Percentiles rank a stretch among this genome's conserved stretches.
These are phyloP conservation scores for Capsella bursapastoris DNA, from an alignment of 345 rosid genomes.

Conservation along the genomic window DNA sequence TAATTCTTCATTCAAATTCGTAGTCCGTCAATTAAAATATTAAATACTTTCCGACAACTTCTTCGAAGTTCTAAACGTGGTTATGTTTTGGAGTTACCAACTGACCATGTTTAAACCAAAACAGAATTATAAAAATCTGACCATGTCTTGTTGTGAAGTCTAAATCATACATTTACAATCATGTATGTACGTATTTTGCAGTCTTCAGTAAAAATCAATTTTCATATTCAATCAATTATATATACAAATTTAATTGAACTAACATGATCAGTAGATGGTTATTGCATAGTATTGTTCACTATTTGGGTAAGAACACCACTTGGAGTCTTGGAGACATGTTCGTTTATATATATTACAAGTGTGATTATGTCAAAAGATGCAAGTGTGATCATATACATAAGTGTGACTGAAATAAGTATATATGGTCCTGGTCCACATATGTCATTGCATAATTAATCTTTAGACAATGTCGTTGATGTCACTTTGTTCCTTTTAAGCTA, in stretches of 20 bases:
- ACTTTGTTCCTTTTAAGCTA: conserved; percentile 31
- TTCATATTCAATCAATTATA: neutral
- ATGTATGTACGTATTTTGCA: neutral
- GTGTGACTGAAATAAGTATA: conserved; percentile 6
- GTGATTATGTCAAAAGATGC: conserved; percentile 17
- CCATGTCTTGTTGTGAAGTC: too few relatives aligned
- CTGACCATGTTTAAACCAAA: neutral
- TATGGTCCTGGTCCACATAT: conserved; percentile 12
- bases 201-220: neutral
- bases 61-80: neutral
- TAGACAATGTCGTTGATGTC: conserved; percentile 9
- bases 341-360: neutral
- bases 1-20: neutral
- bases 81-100: neutral
- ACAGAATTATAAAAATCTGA: too few relatives aligned
- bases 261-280: neutral
- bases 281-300: neutral
- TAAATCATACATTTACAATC: neutral
- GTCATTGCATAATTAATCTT: conserved; percentile 21
- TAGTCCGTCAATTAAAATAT: neutral
- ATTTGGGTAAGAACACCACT: conserved; percentile 8
- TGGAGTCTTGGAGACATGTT: conserved; percentile 6
- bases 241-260: too few relatives aligned
- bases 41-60: neutral
- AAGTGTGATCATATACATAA: neutral